Base-by-base conservation (phyloP, 2,329 filamentous ascomycete genomes). In the Ceratocystis cubensis region DNA sequence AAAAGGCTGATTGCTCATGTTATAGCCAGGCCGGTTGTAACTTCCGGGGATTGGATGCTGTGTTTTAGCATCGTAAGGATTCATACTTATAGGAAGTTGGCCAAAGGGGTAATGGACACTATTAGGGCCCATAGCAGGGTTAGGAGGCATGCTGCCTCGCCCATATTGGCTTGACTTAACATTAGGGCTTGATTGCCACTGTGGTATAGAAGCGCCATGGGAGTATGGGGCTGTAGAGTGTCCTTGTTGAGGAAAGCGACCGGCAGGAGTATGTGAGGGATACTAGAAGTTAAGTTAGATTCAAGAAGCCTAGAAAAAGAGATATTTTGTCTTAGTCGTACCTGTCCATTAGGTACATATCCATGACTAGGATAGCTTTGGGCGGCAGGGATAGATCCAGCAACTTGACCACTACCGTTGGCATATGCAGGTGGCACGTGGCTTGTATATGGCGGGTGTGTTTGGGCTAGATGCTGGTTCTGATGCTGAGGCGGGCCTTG, bases 1-100 rank as follows among this genome's bases (percentile, higher is more conserved):
- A 75, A 97, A 96, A 0, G 92, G 89, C 73, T 96, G 89, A 17
- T 89, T 96, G 77, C 96, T 92, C 0, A 92, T 93, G 73, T 96
- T 96, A 78, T 97, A 96, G 13, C 88, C 85, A 71, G 91, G 89
- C 67, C 91, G 83, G 73, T 88, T 90, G 70, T 84, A 95, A 75
- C 88, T 94, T 45, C 90, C 90, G 15, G 91, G 89, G 66, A 95
- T 85, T 5, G 90, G 89, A 73, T 96, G 90, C 73, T 68, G 67
- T 46, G 64, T 63, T 74, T 88, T 86, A 7, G 86, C 84, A 71
- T 88, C 88, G 69, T 88, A 81, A 30, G 89, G 85, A 62, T 86
- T 86, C 64, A 82, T 80, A 69, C 88, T 84, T 20, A 80, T 83
- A 3, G 89, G 88, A 61, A 93, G 80, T 72, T 95, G 90, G 2